phyloP scores from a whole-genome alignment of 257 asterid species.

The Rubia yunnanensis region DNA sequence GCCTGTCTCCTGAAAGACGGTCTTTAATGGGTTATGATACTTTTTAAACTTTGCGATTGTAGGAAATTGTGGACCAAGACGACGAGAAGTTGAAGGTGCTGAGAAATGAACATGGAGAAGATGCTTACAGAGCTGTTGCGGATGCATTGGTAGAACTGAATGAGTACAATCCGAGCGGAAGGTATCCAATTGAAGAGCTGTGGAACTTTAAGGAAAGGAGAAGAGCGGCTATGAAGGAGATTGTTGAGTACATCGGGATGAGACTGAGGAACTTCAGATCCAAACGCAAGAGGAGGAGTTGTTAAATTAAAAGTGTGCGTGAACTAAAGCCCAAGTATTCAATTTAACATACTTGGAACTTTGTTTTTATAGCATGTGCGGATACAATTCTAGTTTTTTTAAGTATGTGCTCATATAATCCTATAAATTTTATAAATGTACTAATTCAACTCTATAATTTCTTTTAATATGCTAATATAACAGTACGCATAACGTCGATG shows the following conservation, averaged over 20 bases:
- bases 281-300: conserved; percentile 13
- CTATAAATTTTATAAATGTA: too few relatives aligned
- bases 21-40: too few relatives aligned
- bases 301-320: too few relatives aligned
- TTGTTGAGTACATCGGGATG: conserved; percentile 9
- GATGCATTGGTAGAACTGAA: conserved; percentile 15
- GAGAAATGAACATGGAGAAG: conserved; percentile 4
- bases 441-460: too few relatives aligned
- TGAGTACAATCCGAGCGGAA: conserved; percentile 22
- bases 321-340: too few relatives aligned
- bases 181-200: conserved; percentile 16
- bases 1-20: neutral
- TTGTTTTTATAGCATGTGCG: too few relatives aligned
- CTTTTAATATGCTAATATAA: too few relatives aligned
- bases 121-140: conserved; percentile 9
- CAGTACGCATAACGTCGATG: too few relatives aligned
- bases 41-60: neutral
- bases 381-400: too few relatives aligned
- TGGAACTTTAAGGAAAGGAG: conserved; percentile 13
- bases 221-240: conserved; percentile 16
- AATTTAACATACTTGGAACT: too few relatives aligned
- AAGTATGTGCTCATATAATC: too few relatives aligned
- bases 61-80: conserved; percentile 12
- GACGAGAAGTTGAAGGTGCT: conserved; percentile 13
- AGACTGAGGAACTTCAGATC: neutral